Conservation (phyloP, 371 early-diverging fungal species). For the Apophysomyces sp. region DNA sequence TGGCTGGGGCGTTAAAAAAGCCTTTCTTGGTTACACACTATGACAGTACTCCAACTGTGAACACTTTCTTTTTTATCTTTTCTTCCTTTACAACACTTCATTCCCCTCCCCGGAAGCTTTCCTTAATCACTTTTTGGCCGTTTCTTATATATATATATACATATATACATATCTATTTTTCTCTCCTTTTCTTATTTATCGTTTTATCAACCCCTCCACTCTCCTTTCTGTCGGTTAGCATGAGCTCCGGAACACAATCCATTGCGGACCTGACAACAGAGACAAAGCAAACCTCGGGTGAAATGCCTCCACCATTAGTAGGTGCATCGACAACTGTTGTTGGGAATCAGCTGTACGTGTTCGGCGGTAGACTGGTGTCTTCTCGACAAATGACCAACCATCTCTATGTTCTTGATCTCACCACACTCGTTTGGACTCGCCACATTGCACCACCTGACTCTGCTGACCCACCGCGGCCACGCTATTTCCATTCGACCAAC, state of each 20-base stretch:
- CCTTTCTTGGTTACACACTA: conserved; percentile 1
- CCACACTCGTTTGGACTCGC: conserved; percentile 54
- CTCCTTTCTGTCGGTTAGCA: conserved; percentile 11
- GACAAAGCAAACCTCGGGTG: conserved; percentile 60
- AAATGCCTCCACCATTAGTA: conserved; percentile 69
- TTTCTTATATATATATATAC: no score
- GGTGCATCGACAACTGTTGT: conserved; percentile 68
- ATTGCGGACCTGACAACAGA: conserved; percentile 75
- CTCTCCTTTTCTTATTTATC: neutral
- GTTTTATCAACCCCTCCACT: neutral
- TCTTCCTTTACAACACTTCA: conserved; percentile 1
- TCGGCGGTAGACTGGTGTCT: conserved; percentile 72
- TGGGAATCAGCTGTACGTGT: conserved; percentile 59
- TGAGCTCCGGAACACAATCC: conserved; percentile 57
- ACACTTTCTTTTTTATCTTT: neutral
- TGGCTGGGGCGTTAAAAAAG: conserved; percentile 5
- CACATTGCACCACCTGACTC: conserved; percentile 33
- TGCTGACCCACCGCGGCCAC: conserved; percentile 32
- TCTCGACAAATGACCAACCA: conserved; percentile 68
- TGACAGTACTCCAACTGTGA: neutral
- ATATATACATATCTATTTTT: no score
- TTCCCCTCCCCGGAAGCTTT: neutral
- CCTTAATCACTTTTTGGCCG: neutral
- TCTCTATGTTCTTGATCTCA: conserved; percentile 65
- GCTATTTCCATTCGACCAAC: conserved; percentile 81